Evolutionary conservation across 805 yeast genomes (phyloP), one percentile per base, ranked within the genome.

Genomic region (Kregervanrija delftensis): DNA sequence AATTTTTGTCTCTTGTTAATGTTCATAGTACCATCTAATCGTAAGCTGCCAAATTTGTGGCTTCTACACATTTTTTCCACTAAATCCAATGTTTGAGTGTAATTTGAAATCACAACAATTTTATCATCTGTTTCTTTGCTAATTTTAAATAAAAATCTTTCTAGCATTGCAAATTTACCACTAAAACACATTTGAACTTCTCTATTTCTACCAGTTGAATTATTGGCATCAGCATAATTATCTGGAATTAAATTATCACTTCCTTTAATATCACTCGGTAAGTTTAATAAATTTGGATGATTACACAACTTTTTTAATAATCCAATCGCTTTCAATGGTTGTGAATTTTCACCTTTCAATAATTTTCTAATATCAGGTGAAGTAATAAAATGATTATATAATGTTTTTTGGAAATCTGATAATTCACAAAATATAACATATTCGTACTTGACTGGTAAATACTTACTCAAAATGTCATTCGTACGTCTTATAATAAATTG

Each of bases 361-460:
- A 87, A 63, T 50, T 76, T 77, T 41, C 72, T 76, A 51, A 88
- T 82, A 42, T 82, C 93, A 1, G 93, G 88, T 5, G 95, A 82
- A 11, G 85, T 77, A 42, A 89, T 74, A 54, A 86, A 86, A 51
- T 82, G 83, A 42, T 76, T 69, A 58, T 93, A 93, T 1, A 93
- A 63, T 1, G 71, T 64, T 41, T 69, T 66, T 63, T 93, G 99
- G 65, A 90, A 73, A 0, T 86, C 87, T 1, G 91, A 75, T 44
- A 93, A 66, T 37, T 81, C 83, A 49, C 93, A 89, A 62, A 91
- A 93, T n/a, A 93, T 85, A 16, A 93, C 98, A 63, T 93, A 96
- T 62, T 93, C 99, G 60, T 89, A 90, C 63, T 93, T 93, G 50
- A 95, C 87, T 0, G 99, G 99, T 48, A 93, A 71, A 59, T 93